Evolutionary conservation across 306 rosid species (phyloP).

Genomic region (Gynostemma pentaphyllum): DNA sequence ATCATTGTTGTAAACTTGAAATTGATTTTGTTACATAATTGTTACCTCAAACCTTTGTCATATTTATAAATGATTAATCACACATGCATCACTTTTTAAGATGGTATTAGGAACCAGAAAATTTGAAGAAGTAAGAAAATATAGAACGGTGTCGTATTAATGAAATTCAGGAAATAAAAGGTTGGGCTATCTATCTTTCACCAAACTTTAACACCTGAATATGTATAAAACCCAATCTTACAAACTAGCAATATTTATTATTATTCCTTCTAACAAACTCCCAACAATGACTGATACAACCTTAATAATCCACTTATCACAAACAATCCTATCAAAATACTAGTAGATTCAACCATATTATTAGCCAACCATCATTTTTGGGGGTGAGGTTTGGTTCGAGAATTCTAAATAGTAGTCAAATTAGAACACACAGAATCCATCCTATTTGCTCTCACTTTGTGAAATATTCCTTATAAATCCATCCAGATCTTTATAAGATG

Average conservation of each 20-base stretch:
- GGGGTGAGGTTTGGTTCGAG: not conserved
- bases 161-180: no score
- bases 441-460: slow-evolving; percentile 1
- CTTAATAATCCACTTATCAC: no score
- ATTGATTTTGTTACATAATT: not conserved
- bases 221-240: no score
- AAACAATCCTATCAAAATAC: no score
- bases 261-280: no score
- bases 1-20: not conserved
- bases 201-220: no score
- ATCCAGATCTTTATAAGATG: slow-evolving; percentile 24
- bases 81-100: not conserved
- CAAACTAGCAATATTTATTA: no score
- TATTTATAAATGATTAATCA: not conserved
- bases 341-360: not conserved
- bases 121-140: no score
- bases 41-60: not conserved
- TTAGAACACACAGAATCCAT: not conserved
- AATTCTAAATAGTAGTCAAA: not conserved
- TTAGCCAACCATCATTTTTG: not conserved
- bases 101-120: no score
- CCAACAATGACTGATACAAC: no score
- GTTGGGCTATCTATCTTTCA: no score
- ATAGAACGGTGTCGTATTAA: no score
- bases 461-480: slow-evolving; percentile 28